Evolutionary conservation across 2,329 filamentous ascomycete species (phyloP), one percentile per base, ranked within the genome.

Genomic region (Colletotrichum musae): DNA sequence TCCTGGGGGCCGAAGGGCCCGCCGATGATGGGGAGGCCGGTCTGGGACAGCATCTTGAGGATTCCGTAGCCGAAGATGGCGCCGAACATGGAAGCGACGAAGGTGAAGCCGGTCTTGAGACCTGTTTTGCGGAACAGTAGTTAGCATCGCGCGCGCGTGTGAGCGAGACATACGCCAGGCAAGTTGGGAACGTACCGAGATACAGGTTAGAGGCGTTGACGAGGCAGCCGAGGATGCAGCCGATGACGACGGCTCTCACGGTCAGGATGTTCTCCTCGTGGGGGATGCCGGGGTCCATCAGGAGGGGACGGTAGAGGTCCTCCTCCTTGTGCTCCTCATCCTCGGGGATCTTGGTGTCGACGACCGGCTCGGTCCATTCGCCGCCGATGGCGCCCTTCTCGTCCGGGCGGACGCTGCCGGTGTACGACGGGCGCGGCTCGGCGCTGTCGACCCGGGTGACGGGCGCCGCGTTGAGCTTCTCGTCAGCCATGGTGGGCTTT

Each of bases 141-240:
- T 64, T 48, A 64, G 61, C 16, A 21, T 12, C 18, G n/a, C n/a
- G 21, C 5, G 13, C 18, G 4, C 24, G 13, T 15, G 4, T n/a
- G 3, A 16, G 16, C 4, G 10, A 7, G 28, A 7, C 28, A 9
- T 32, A 9, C 28, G 28, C 7, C 6, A 24, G 24, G 21, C 9
- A 12, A 3, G 18, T 12, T 1, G 12, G 6, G 18, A 28, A 58
- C 32, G 24, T 16, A 52, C 47, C 43, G 45, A 91, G 83, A 72
- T 91, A 91, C 50, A 91, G 81, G 74, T 91, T 91, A 67, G 87
- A 89, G 10, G 88, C 87, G 73, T 89, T 89, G 72, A 90, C 87
- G 9, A 91, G 81, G 16, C 85, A 87, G 54, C 89, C 89, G 36
- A 89, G 84, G 50, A 87, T 74, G 63, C 86, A 83, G 53, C 89